phyloP scores from a whole-genome alignment of 2,329 filamentous ascomycete genomes.

The Paracamarosporium sp. region DNA sequence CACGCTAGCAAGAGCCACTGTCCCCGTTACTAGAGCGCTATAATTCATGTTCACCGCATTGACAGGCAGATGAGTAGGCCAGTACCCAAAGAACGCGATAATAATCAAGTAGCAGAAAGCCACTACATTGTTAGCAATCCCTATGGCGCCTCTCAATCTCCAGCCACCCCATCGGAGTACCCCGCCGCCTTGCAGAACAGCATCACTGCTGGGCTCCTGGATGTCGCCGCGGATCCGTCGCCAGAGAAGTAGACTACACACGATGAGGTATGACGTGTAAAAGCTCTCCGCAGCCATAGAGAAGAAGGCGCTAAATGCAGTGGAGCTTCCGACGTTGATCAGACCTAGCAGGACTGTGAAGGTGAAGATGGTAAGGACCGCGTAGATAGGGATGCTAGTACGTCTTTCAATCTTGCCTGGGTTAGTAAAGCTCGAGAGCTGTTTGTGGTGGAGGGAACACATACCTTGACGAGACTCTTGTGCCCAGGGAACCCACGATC shows the following conservation, averaged over 20 bases:
- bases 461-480: background rate
- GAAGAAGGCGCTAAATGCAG: conserved; percentile 27
- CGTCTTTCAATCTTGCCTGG: too few relatives aligned
- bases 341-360: conserved; percentile 19
- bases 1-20: conserved; percentile 4
- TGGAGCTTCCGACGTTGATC: conserved; percentile 24
- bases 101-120: conserved; percentile 21
- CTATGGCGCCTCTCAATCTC: conserved; percentile 13
- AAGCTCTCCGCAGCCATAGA: conserved; percentile 24
- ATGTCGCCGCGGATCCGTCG: background rate
- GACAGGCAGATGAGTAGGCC: conserved; percentile 24
- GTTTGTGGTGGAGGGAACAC: too few relatives aligned
- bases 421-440: too few relatives aligned
- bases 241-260: conserved; percentile 18
- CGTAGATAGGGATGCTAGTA: conserved; percentile 19
- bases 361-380: conserved; percentile 15
- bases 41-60: conserved; percentile 28
- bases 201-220: conserved; percentile 4
- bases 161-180: conserved; percentile 13
- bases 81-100: conserved; percentile 29
- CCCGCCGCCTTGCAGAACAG: background rate
- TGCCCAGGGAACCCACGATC: background rate
- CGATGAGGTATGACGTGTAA: conserved; percentile 25
- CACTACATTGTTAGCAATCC: conserved; percentile 15
- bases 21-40: conserved; percentile 11